These are phyloP conservation scores for Umbelopsis sp. DNA, from an alignment of 371 early-diverging fungal genomes.

Conservation along the genomic window DNA sequence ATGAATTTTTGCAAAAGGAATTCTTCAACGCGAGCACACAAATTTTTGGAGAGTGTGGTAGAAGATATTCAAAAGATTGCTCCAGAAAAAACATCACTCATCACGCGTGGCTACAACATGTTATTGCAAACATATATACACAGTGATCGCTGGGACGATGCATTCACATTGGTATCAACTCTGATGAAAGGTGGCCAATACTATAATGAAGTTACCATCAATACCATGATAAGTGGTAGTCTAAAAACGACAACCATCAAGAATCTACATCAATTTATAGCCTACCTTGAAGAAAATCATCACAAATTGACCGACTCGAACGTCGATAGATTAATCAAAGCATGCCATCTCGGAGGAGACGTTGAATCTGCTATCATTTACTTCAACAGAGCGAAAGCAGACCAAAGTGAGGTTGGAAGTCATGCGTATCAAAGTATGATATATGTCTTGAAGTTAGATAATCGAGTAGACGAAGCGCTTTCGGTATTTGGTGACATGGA, in stretches of 20 bases:
- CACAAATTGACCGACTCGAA: slow-evolving; percentile 15
- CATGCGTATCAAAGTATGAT: slow-evolving; percentile 34
- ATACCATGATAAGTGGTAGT: slow-evolving; percentile 36
- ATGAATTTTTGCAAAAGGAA: slow-evolving; percentile 5
- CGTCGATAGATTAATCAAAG: slow-evolving; percentile 29
- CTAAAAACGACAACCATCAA: slow-evolving; percentile 19
- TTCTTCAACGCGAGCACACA: neutral
- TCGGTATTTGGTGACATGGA: slow-evolving; percentile 46
- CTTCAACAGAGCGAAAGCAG: slow-evolving; percentile 24
- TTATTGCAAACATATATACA: slow-evolving; percentile 35
- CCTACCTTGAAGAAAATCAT: slow-evolving; percentile 12
- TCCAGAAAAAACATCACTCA: neutral
- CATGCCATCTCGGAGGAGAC: slow-evolving; percentile 26
- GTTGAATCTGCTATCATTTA: slow-evolving; percentile 21
- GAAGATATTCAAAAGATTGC: neutral
- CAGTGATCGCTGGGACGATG: slow-evolving; percentile 30
- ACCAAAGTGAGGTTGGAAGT: slow-evolving; percentile 14
- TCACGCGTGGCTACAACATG: slow-evolving; percentile 40
- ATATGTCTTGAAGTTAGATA: slow-evolving; percentile 19
- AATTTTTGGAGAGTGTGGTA: neutral
- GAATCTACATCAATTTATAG: slow-evolving; percentile 29
- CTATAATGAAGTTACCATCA: slow-evolving; percentile 26
- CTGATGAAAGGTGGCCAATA: slow-evolving; percentile 21
- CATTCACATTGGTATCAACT: slow-evolving; percentile 36
- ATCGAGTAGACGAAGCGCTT: slow-evolving; percentile 26